phyloP scores from a whole-genome alignment of 129 eudicot species.

The Tanacetum coccineum region DNA sequence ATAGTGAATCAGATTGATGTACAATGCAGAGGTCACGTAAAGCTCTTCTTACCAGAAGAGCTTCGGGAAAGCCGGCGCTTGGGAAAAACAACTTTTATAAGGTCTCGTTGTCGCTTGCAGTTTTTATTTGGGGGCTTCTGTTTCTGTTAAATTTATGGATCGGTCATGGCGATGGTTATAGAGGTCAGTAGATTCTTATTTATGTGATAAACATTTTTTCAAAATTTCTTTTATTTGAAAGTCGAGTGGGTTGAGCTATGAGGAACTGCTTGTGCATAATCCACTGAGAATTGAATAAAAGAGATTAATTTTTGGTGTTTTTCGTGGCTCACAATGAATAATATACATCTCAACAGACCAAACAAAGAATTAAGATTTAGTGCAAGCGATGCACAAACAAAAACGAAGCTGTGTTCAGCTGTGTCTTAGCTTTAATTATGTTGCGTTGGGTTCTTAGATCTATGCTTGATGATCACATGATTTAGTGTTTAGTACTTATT shows the following conservation, averaged over 20 bases:
- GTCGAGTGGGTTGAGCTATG: not conserved
- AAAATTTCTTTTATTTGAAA: not conserved
- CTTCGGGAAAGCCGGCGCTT: conserved; percentile 47
- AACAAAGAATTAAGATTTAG: no score
- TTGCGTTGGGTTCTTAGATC: conserved; percentile 1
- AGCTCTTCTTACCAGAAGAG: conserved; percentile 95
- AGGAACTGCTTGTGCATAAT: conserved; percentile 1
- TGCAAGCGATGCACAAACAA: no score
- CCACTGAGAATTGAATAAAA: no score
- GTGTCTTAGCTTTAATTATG: conserved; percentile 5
- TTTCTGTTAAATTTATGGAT: conserved; percentile 68
- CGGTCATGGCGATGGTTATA: conserved; percentile 77
- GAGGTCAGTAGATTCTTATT: conserved; percentile 43
- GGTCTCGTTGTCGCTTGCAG: conserved; percentile 61
- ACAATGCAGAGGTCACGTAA: conserved; percentile 91
- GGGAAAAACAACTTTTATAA: conserved; percentile 52
- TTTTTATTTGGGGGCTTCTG: conserved; percentile 80
- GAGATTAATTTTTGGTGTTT: no score
- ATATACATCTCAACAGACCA: no score
- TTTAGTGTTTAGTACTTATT: not conserved
- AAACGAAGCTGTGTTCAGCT: not conserved
- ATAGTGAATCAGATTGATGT: conserved; percentile 62
- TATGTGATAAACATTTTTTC: not conserved
- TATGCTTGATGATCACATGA: conserved; percentile 11
- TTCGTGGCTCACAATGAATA: no score